Evolutionary conservation across 495 filamentous ascomycete species (phyloP), one percentile per base, ranked within the genome.

Genomic region (Podospora didyma): DNA sequence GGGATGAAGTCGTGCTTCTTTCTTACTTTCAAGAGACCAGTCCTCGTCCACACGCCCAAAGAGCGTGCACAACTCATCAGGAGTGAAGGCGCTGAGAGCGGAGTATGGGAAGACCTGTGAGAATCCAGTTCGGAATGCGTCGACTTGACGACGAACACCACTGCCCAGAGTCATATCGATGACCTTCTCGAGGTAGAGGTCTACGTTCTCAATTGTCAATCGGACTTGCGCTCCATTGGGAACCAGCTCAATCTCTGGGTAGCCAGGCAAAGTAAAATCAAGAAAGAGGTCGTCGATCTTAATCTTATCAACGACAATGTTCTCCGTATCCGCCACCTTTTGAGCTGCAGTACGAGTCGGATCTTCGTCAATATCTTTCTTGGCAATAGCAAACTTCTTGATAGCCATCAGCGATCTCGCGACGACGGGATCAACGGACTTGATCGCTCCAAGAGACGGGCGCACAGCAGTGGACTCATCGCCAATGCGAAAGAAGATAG

Each of bases 101-200:
- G 90, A 86, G 73, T 94, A 97, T 1, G 95, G 89, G 78, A 99
- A 99, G 0, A 99, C 95, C 58, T 94, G 88, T 1, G 94, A 95
- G 73, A 99, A 99, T 3, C 95, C 95, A 14, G 75, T 69, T 62
- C 88, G 84, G 82, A 99, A 99, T 2, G 92, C 89, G 63, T 96
- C 90, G 2, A 96, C 86, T 66, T 97, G 95, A 49, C 83, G 83
- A 51, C 86, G 86, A 17, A 99, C 93, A 48, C 95, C 95, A 55
- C 76, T 83, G 34, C 89, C 91, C 4, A 99, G 73, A 3, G 93
- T 97, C 82, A 90, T 84, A 54, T 97, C 92, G 53, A 97, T 86
- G 20, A 99, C 92, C 59, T 82, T 86, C 35, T 96, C 89, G 7
- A 99, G 78, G 68, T 97, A 99, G 22, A 80, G 65, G 48, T 85